Evolutionary conservation across 257 asterid genomes (phyloP), one percentile per base, ranked within the genome.

Genomic region (Linaria vulgaris): DNA sequence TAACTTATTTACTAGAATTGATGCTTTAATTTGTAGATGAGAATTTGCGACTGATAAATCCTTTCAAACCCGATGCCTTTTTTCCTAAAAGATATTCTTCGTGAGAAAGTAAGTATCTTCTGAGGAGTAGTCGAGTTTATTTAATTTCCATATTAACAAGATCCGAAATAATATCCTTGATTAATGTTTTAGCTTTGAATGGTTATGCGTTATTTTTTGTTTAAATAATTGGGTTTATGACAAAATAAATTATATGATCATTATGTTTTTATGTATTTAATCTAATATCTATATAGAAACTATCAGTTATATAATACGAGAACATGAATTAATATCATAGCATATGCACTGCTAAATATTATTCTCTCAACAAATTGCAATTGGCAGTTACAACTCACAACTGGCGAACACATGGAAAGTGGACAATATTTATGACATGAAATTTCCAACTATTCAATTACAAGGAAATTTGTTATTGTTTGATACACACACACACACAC

Each of bases 401-500:
- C 85, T 78, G 78, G 77, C 68, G 16, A 67, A 76, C 87, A 81
- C 85, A 81, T 80, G 85, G 87, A 64, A 63, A 59, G 83, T 74
- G 70, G 77, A 56, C 72, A 56, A n/a, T 1, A 25, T 15, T 49
- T 25, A 24, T 41, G 34, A 1, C 37, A 37, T 17, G 19, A 15
- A 41, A 30, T 58, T 64, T 27, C 41, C 21, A 20, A 15, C n/a
- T 43, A 21, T 70, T 59, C 49, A 70, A 59, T 37, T 56, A 21
- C 54, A 20, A 60, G 15, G 15, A 39, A 60, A 51, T 24, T 39
- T 61, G 59, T 71, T 59, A 69, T 72, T 63, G 56, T 11, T 58
- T 62, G 60, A 58, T 27, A 27, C 6, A 27, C 6, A 6, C 6
- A 27, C 6, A 27, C 6, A 27, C 6, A 27, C 6, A 27, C 6